Evolutionary conservation across 2,329 filamentous ascomycete genomes (phyloP).

Genomic region (Juglanconis oblonga): DNA sequence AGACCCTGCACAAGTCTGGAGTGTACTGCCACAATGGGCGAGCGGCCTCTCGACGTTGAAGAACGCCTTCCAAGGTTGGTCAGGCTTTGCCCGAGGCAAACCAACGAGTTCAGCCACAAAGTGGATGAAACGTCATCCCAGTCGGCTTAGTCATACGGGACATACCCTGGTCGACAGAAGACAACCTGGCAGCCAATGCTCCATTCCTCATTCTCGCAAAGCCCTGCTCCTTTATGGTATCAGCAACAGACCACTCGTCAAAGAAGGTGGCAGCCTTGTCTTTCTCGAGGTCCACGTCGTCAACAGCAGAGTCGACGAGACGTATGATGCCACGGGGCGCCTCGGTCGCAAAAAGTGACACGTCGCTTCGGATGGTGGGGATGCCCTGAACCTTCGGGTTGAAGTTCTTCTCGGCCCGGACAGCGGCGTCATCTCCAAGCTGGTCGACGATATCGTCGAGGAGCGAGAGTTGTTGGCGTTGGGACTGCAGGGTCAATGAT

Average conservation of each 20-base stretch:
- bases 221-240: slow-evolving; percentile 59
- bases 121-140: too few species aligned
- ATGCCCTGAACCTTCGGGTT: slow-evolving; percentile 61
- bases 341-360: slow-evolving; percentile 57
- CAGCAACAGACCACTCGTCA: slow-evolving; percentile 61
- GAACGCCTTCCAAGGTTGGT: not conserved
- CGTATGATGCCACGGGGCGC: slow-evolving; percentile 65
- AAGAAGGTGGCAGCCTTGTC: slow-evolving; percentile 54
- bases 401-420: slow-evolving; percentile 70
- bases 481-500: slow-evolving; percentile 20
- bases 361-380: slow-evolving; percentile 62
- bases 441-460: slow-evolving; percentile 62
- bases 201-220: slow-evolving; percentile 35
- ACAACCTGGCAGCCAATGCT: too few species aligned
- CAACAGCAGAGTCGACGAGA: slow-evolving; percentile 63
- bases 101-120: not conserved
- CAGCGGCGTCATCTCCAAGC: slow-evolving; percentile 58
- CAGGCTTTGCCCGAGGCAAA: not conserved
- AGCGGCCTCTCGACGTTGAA: not conserved
- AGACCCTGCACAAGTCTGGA: not conserved
- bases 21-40: not conserved
- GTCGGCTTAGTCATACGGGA: too few species aligned
- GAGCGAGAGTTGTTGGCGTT: slow-evolving; percentile 46
- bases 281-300: slow-evolving; percentile 55
- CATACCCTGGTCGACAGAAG: too few species aligned